phyloP scores from a whole-genome alignment of 768 basidiomycete species.

The Mrakia blollopis region DNA sequence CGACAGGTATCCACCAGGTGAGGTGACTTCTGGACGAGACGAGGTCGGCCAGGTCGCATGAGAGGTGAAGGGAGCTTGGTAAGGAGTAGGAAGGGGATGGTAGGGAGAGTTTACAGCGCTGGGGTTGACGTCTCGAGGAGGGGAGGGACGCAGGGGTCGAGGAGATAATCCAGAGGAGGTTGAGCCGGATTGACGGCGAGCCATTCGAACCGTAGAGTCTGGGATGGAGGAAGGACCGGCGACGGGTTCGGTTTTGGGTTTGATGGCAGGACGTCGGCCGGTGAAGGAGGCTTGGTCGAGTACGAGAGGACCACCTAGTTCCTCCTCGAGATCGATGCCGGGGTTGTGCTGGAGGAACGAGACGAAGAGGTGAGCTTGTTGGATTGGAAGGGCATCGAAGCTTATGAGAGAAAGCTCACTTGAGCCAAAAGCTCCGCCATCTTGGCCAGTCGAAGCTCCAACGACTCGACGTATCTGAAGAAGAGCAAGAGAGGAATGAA shows the following conservation, averaged over 20 bases:
- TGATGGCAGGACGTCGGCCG: neutral
- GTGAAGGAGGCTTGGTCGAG: neutral
- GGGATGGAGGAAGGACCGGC: neutral
- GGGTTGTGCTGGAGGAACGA: slow-evolving; percentile 13
- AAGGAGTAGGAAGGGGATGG: neutral
- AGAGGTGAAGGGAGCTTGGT: neutral
- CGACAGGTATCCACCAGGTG: neutral
- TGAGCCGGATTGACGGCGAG: neutral
- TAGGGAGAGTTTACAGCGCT: neutral
- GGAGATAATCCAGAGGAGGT: neutral
- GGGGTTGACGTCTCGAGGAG: neutral
- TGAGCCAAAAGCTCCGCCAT: neutral
- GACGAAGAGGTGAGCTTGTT: neutral
- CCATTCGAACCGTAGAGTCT: neutral
- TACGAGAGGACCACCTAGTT: slow-evolving; percentile 17
- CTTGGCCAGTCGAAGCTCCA: neutral
- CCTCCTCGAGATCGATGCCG: slow-evolving; percentile 3
- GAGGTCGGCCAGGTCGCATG: neutral
- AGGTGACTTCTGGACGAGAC: neutral
- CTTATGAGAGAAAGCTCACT: neutral
- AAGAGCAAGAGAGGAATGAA: too few relatives aligned
- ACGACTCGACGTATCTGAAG: neutral
- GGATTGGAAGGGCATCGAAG: neutral
- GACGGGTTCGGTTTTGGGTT: neutral
- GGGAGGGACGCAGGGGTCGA: too few relatives aligned